Evolutionary conservation across 306 rosid genomes (phyloP).

Genomic region (Dalbergia cochinchinensis): DNA sequence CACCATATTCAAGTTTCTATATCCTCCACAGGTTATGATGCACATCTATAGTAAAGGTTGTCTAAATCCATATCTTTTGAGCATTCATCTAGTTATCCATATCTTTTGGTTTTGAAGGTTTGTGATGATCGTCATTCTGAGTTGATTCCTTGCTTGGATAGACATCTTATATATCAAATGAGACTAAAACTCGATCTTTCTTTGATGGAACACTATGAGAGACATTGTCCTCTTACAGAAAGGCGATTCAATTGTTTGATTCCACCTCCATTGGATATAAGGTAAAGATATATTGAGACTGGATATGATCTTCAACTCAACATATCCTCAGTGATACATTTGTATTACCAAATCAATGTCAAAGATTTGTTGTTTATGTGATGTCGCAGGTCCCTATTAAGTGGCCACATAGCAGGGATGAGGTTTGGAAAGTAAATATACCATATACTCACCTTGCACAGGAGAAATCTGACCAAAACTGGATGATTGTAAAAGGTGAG

Average conservation of each 20-base stretch:
- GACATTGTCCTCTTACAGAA: constrained; percentile 56
- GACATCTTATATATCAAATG: constrained; percentile 56
- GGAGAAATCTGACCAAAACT: constrained; percentile 59
- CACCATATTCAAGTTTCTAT: too few relatives aligned
- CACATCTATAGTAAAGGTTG: too few relatives aligned
- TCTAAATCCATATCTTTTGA: too few relatives aligned
- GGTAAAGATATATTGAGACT: constrained; percentile 32
- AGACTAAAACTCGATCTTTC: constrained; percentile 55
- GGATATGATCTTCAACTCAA: constrained; percentile 33
- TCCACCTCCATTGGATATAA: constrained; percentile 58
- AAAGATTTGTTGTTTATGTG: constrained; percentile 13
- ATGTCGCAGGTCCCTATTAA: constrained; percentile 51
- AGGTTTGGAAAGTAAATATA: constrained; percentile 57
- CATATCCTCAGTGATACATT: constrained; percentile 12
- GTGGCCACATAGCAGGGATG: constrained; percentile 59
- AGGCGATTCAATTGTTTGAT: constrained; percentile 55
- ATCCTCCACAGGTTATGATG: too few relatives aligned
- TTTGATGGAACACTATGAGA: constrained; percentile 58
- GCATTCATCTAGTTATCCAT: background rate
- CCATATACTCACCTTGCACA: constrained; percentile 59
- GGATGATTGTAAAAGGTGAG: constrained; percentile 59
- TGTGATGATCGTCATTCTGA: constrained; percentile 60
- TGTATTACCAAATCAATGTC: background rate
- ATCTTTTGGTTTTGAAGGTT: constrained; percentile 47
- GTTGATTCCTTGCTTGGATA: constrained; percentile 58